Percentiles rank a stretch among this genome's conserved stretches.
These are phyloP conservation scores for Plasmodium knowlesi DNA, from an alignment of 169 alveolate genomes.

Conservation along the genomic window DNA sequence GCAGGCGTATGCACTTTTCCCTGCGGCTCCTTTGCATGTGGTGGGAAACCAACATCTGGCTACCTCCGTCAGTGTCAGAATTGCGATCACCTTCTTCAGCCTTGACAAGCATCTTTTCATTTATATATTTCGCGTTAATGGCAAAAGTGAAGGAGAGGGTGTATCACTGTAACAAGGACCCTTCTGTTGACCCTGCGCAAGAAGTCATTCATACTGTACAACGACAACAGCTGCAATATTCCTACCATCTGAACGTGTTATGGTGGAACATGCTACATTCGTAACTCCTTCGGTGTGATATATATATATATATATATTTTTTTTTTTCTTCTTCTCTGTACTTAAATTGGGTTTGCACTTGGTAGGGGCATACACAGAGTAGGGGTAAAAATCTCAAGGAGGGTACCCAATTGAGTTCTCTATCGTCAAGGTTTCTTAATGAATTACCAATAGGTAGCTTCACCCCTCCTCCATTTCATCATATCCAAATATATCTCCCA, in stretches of 20 bases:
- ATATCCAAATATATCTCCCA: background rate
- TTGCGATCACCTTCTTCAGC: background rate
- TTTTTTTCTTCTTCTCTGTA: too few species aligned
- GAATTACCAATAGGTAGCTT: background rate
- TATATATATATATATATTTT: too few species aligned
- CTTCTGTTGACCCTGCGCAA: background rate
- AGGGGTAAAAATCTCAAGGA: background rate
- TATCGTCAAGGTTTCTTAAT: too few species aligned
- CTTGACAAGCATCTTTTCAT: constrained; percentile 46
- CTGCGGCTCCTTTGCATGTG: background rate
- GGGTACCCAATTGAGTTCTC: background rate
- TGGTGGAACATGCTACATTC: background rate
- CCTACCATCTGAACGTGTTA: background rate
- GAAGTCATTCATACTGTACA: background rate
- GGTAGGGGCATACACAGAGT: background rate
- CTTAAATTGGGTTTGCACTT: background rate
- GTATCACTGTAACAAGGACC: background rate
- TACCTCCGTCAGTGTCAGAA: background rate
- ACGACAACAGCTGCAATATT: background rate
- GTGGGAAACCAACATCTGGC: background rate
- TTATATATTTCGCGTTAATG: constrained; percentile 8
- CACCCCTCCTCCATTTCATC: background rate
- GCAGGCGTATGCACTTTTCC: background rate
- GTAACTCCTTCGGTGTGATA: background rate
- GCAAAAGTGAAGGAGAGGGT: background rate